Base-by-base conservation (phyloP, 371 early-diverging fungal species). In the Sanchytrium tribonematis region DNA sequence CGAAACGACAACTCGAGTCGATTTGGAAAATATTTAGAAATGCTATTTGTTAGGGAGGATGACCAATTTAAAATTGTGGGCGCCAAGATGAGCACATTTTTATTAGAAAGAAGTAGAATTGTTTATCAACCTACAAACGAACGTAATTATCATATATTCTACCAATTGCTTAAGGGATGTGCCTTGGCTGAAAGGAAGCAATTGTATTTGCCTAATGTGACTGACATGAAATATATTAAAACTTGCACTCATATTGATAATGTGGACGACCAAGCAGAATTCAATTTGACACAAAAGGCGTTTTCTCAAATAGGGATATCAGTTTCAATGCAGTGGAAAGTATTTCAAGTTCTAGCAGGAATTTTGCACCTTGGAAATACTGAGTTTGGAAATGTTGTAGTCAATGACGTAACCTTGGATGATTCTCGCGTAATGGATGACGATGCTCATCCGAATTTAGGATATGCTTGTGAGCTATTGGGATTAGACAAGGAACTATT, bases 141-240 rank as follows among this genome's bases (percentile, higher is more conserved):
- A 78, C 82, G 96, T 74, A 97, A 96, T 82, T 99, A 96, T 78
- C 98, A 99, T 78, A 91, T 99, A 70, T 98, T 99, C 77, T 98
- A 99, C 78, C 93, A 89, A 83, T 82, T 99, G 29, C 88, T 91
- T 77, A 83, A 86, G 1, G 93, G 89, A 69, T 85, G 84, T 16
- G 87, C 91, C 1, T 80, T 84, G 1, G 88, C 84, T 12, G 89
- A 91, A 75, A 77, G 83, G 71, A 86, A 85, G 72, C 81, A 86
- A 66, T 78, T 90, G 0, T 88, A 88, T 1, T 78, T 92, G 29
- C 80, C 77, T 1, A 79, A 83, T 17, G 89, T 83, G 80, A 78
- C 80, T n/a, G 80, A 82, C 69, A 94, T 90, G 79, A 77, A 83
- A 71, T 97, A 93, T 75, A 77, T 91, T 84, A 69, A 30, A 30